phyloP scores from a whole-genome alignment of 2,329 filamentous ascomycete genomes.

The Drechslerella stenobrocha region DNA sequence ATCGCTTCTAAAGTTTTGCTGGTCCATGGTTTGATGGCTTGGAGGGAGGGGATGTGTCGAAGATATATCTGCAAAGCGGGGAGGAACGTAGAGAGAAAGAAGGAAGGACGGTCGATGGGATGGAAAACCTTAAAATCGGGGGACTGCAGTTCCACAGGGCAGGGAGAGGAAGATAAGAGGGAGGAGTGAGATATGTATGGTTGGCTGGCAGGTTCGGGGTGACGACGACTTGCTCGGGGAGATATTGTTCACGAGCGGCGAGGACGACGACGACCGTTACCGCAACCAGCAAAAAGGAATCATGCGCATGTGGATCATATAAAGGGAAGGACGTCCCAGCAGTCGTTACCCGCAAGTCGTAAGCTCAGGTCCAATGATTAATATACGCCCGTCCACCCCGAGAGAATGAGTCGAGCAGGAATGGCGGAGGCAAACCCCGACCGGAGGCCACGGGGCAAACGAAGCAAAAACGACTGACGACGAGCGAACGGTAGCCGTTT shows the following conservation, averaged over 20 bases:
- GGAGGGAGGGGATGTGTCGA: conserved; percentile 48
- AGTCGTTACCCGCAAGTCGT: conserved; percentile 48
- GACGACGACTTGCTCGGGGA: conserved; percentile 46
- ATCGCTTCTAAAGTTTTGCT: conserved; percentile 53
- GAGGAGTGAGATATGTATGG: conserved; percentile 37
- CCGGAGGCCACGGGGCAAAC: not conserved
- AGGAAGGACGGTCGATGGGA: conserved; percentile 52
- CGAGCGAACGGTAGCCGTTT: not conserved
- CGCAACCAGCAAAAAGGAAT: conserved; percentile 20
- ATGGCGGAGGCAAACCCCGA: conserved; percentile 39
- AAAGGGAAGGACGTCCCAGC: conserved; percentile 44
- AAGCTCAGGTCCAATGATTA: conserved; percentile 35
- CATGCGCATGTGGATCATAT: conserved; percentile 47
- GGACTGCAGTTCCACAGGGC: conserved; percentile 49
- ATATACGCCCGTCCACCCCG: conserved; percentile 32
- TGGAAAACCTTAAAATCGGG: conserved; percentile 20
- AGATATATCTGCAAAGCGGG: conserved; percentile 35
- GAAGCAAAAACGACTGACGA: conserved; percentile 1
- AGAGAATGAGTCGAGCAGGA: conserved; percentile 3
- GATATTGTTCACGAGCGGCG: conserved; percentile 35
- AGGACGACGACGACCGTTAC: conserved; percentile 40
- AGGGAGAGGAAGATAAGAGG: conserved; percentile 53
- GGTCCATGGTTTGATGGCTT: conserved; percentile 57
- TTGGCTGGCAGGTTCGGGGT: conserved; percentile 41
- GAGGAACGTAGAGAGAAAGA: conserved; percentile 47